Base-by-base conservation (phyloP, 2,329 filamentous ascomycete genomes). In the Aspergillus arachidicola region DNA sequence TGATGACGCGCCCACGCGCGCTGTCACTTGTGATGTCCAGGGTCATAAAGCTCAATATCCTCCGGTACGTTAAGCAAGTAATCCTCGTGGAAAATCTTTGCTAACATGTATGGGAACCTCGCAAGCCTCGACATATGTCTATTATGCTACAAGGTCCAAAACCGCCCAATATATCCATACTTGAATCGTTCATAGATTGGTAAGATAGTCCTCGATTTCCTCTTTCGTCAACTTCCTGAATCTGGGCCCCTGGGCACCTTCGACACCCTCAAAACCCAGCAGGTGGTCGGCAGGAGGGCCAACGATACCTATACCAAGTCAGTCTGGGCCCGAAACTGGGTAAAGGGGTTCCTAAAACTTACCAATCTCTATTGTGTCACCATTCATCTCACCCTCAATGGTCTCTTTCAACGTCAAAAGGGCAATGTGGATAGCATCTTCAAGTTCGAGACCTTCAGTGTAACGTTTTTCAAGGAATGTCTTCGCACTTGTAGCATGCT, bases 401-500 rank as follows among this genome's bases (percentile, higher is more conserved):
- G 95, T 97, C 86, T 99, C 95, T 86, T 99, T 99, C 77, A 99
- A 84, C 30, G 95, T 99, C 78, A 99, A 84, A 60, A 99, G 86
- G 64, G 95, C 95, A 83, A 99, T 99, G 81, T 99, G 95, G 71
- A 99, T 95, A 11, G 95, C 95, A 80, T 99, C 95, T 82, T 99
- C 95, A 67, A 99, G 84, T 85, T 99, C 95, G 76, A 99, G 82
- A 46, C 94, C 94, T 78, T 99, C 95, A 5, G 94, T 97, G 83
- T 98, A 99, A 81, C 95, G 87, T 89, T 99, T 99, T 86, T 99
- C 95, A 78, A 99, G 82, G 84, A 99, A 99, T 0, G 95, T 99
- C 88, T 99, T 99, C 61, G 95, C 95, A 74, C 93, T 96, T 46
- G 95, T 97, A 59, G 95, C 95, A 76, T 94, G 96, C 88, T 99